These are phyloP conservation scores for Melastoma candidum DNA, from an alignment of 441 rosid genomes.

Conservation along the genomic window DNA sequence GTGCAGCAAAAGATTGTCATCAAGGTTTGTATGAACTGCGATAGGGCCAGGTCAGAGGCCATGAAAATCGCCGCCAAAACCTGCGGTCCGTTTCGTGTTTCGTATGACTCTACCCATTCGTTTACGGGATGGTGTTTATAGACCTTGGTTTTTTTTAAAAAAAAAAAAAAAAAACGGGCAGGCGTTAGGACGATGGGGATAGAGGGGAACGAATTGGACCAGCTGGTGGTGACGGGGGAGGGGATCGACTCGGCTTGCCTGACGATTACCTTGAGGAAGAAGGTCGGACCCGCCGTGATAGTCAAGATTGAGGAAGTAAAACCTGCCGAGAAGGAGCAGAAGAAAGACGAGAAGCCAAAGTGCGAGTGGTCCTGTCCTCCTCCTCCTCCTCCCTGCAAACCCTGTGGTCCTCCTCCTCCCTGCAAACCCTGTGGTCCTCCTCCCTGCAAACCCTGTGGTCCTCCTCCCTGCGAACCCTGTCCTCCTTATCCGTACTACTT, in stretches of 20 bases:
- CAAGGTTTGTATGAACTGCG: constrained; percentile 1
- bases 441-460: no score
- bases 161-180: background rate
- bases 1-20: constrained; percentile 7
- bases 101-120: background rate
- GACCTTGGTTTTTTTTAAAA: no score
- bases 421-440: no score
- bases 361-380: no score
- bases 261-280: constrained; percentile 1
- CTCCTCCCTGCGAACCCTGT: no score
- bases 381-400: no score
- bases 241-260: background rate
- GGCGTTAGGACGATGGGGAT: constrained; percentile 1
- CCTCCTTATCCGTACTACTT: no score
- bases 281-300: background rate
- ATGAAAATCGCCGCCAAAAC: constrained; percentile 5
- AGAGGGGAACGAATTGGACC: background rate
- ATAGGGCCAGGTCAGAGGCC: constrained; percentile 1
- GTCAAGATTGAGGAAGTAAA: background rate
- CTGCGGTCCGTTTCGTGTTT: background rate
- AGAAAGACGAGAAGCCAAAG: background rate
- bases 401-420: no score
- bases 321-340: background rate
- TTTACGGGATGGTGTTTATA: background rate
- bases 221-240: constrained; percentile 5